Evolutionary conservation across 176 grass and related monocot genomes (phyloP).

Genomic region (Carex pumila): DNA sequence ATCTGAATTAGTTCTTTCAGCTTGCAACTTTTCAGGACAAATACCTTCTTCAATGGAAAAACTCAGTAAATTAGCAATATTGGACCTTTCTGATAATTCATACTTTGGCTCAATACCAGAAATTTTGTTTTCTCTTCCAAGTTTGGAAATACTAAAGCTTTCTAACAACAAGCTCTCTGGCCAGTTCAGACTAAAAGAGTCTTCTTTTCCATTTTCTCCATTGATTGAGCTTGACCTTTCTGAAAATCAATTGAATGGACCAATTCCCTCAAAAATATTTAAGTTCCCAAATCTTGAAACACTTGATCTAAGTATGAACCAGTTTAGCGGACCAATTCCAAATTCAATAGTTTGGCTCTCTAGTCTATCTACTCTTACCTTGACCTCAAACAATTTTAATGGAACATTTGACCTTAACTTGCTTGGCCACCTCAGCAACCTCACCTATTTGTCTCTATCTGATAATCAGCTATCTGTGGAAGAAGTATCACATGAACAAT

Average conservation of each 20-base stretch:
- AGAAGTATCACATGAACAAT: background rate
- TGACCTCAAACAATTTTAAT: conserved; percentile 13
- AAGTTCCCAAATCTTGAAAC: background rate
- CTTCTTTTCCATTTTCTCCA: too few species aligned
- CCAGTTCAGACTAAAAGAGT: background rate
- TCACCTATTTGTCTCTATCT: background rate
- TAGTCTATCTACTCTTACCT: background rate
- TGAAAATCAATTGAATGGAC: background rate
- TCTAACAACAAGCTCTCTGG: too few species aligned
- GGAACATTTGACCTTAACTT: conserved; percentile 10
- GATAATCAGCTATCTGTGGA: conserved; percentile 22
- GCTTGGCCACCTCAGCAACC: background rate
- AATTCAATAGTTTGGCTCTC: conserved; percentile 16
- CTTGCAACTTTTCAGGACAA: too few species aligned
- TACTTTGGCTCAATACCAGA: too few species aligned
- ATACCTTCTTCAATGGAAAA: too few species aligned
- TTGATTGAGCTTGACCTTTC: too few species aligned
- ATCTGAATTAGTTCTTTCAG: background rate
- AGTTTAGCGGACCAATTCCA: conserved; percentile 17
- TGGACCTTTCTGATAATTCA: too few species aligned
- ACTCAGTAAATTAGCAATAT: too few species aligned
- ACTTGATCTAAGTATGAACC: background rate
- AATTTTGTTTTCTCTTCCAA: too few species aligned
- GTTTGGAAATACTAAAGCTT: too few species aligned
- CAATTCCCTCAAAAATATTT: background rate